These are phyloP conservation scores for Scenedesmus sp. DNA, from an alignment of 163 green algal species.

Conservation along the genomic window DNA sequence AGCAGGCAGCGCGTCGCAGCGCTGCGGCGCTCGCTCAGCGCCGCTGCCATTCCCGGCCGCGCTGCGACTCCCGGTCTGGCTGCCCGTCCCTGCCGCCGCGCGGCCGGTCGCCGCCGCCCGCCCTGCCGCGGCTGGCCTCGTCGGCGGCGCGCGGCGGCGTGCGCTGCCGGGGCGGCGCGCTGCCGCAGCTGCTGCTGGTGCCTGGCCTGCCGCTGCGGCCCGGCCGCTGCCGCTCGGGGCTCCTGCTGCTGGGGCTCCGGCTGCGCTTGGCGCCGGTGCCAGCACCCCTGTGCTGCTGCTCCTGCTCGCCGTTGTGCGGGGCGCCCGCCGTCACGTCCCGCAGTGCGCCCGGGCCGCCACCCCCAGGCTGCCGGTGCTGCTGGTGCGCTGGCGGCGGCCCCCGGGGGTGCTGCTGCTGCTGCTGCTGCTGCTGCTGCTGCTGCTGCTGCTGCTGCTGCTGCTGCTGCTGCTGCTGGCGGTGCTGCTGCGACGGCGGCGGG, in stretches of 20 bases:
- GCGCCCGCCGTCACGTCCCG: no score
- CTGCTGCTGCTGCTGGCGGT: neutral
- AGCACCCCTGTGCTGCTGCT: neutral
- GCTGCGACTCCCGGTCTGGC: no score
- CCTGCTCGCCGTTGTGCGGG: neutral
- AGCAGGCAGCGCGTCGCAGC: no score
- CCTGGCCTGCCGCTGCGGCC: neutral
- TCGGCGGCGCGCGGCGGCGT: neutral
- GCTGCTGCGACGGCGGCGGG: neutral
- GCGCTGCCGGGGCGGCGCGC: neutral
- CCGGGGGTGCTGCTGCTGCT: neutral
- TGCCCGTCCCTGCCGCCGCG: no score
- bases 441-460: conserved; percentile 20
- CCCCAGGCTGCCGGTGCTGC: neutral
- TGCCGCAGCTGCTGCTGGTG: neutral
- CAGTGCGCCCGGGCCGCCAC: no score
- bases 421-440: conserved; percentile 21
- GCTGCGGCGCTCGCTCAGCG: no score
- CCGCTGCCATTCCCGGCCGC: no score
- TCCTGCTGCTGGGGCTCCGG: neutral
- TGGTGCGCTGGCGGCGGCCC: neutral
- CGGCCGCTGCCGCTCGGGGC: neutral
- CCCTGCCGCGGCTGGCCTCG: neutral
- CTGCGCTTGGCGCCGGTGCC: no score
- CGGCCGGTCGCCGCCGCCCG: no score